Evolutionary conservation across 441 rosid species (phyloP).

Genomic region (Cnidoscolus chayamansa): DNA sequence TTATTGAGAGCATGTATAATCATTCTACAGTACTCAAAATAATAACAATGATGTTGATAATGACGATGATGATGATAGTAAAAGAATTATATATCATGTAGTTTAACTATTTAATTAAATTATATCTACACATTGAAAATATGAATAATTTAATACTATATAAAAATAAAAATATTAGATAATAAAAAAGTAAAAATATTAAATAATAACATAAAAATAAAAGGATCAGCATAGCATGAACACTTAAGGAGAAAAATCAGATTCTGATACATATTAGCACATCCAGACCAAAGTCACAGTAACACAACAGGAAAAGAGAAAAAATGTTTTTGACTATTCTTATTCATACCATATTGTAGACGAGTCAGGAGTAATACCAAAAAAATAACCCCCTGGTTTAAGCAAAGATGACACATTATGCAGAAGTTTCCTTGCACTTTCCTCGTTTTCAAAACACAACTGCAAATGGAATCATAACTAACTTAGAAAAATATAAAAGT

Average conservation of each 20-base stretch:
- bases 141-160: too few relatives aligned
- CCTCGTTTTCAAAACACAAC: constrained; percentile 91
- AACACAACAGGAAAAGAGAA: constrained; percentile 3
- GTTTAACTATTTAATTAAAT: too few relatives aligned
- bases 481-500: background rate
- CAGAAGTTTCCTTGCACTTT: constrained; percentile 79
- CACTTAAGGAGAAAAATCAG: background rate
- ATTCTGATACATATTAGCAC: background rate
- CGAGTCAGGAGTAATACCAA: constrained; percentile 95
- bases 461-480: constrained; percentile 31
- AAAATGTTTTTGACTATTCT: constrained; percentile 12
- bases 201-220: too few relatives aligned
- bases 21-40: too few relatives aligned
- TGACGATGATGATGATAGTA: too few relatives aligned
- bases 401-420: constrained; percentile 76
- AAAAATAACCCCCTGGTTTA: constrained; percentile 94
- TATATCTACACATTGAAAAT: too few relatives aligned
- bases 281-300: background rate
- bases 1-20: too few relatives aligned
- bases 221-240: too few relatives aligned
- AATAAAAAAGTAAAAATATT: too few relatives aligned
- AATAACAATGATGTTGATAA: too few relatives aligned
- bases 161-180: too few relatives aligned
- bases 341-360: constrained; percentile 92
- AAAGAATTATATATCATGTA: too few relatives aligned